Evolutionary conservation across 1,139 yeast species (phyloP), one percentile per base, ranked within the genome.

Genomic region (Suhomyces panamericanus): DNA sequence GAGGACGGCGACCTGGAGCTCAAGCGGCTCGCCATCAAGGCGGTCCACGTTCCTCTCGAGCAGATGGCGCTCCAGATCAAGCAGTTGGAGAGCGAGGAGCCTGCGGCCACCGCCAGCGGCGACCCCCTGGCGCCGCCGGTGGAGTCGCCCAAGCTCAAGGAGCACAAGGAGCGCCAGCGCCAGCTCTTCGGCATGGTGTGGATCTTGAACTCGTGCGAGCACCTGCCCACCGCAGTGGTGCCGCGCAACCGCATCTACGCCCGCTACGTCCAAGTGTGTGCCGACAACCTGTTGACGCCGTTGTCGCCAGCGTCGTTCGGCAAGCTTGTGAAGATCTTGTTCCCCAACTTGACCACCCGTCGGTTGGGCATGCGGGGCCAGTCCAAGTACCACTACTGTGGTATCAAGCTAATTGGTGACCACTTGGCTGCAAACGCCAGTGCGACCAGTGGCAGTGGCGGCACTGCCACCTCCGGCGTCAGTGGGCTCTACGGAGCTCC

Each of bases 331-430:
- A 77, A 87, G 49, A 72, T 85, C 8, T 68, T 85, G 12, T 89
- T 81, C 57, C 96, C 96, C 2, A 75, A 74, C 46, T 71, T 89
- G 51, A 84, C 87, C 28, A 87, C 96, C 0, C 77, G 97, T 54
- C 75, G 98, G 49, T 70, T 90, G 48, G 98, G 97, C 11, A 84
- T 85, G 66, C 74, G 96, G 43, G 96, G 96, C 8, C 91, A 87
- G 59, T 84, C 93, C 16, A 87, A 88, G 58, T 90, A 91, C 62
- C 96, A 90, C 61, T 91, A 90, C 62, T 88, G 96, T 66, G 97
- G 97, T 1, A 73, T 90, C 42, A 78, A 77, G 54, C 64, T 90
- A 43, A 67, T 78, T 15, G 86, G 80, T 9, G 87, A 81, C 40
- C 70, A 59, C 35, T 58, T 20, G 57, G 43, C 46, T 42, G 32